Conservation (phyloP, 768 basidiomycete species). For the Cystobasidium ongulense region DNA sequence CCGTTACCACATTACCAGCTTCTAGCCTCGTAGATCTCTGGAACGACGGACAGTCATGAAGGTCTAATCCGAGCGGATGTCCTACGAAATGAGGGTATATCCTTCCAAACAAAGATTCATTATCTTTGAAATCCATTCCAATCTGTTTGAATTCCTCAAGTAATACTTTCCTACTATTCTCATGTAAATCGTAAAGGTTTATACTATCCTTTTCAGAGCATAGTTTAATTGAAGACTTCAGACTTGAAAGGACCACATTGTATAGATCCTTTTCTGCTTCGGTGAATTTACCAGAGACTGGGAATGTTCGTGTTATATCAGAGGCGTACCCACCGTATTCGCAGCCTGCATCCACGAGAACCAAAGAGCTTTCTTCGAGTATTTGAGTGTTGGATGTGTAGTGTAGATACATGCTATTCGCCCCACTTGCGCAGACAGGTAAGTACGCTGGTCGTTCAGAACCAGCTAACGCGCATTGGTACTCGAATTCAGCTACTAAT, state of each 20-base stretch:
- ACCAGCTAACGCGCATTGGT: constrained; percentile 68
- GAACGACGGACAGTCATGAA: constrained; percentile 66
- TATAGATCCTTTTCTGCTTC: constrained; percentile 77
- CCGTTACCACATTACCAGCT: constrained; percentile 81
- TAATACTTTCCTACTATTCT: constrained; percentile 60
- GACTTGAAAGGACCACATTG: constrained; percentile 47
- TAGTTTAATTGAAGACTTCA: constrained; percentile 45
- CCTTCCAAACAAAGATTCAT: constrained; percentile 58
- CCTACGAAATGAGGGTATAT: constrained; percentile 89
- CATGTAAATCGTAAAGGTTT: constrained; percentile 69
- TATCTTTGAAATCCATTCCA: constrained; percentile 56
- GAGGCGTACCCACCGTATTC: constrained; percentile 72
- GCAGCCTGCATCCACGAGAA: constrained; percentile 41
- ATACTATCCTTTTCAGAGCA: constrained; percentile 51
- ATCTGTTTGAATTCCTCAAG: constrained; percentile 66
- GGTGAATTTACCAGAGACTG: constrained; percentile 71
- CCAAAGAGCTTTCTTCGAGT: constrained; percentile 57
- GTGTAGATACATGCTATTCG: constrained; percentile 84
- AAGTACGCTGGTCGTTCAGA: constrained; percentile 70
- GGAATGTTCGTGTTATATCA: constrained; percentile 80
- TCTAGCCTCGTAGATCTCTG: constrained; percentile 52
- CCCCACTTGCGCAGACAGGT: constrained; percentile 89
- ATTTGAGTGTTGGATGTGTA: constrained; percentile 85
- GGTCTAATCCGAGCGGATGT: constrained; percentile 86
- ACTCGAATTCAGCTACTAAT: constrained; percentile 79